A percentile compares a stretch with the other conserved stretches of the same genome.
These are phyloP conservation scores for Colletotrichum orbiculare DNA, from an alignment of 2,329 filamentous ascomycete genomes.

Conservation along the genomic window DNA sequence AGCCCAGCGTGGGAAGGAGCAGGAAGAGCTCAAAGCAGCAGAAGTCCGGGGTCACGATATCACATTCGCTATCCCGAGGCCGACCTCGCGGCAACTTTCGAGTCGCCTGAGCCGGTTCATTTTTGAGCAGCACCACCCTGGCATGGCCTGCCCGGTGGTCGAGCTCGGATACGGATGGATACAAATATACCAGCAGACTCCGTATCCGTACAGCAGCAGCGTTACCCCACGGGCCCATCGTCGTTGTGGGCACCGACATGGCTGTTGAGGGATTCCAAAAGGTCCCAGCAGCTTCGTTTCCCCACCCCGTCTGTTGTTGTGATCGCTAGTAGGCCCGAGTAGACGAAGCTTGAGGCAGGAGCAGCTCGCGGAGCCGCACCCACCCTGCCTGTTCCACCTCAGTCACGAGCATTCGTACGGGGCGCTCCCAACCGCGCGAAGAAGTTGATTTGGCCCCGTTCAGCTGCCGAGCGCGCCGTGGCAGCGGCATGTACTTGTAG, in stretches of 20 bases:
- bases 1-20: constrained; percentile 2
- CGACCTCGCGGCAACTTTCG: constrained; percentile 28
- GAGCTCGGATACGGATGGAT: neutral
- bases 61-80: constrained; percentile 12
- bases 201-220: neutral
- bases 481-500: constrained; percentile 14
- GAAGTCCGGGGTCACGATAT: constrained; percentile 30
- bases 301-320: constrained; percentile 17
- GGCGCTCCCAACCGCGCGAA: constrained; percentile 8
- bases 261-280: constrained; percentile 23
- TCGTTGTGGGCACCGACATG: constrained; percentile 30
- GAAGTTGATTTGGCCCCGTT: constrained; percentile 19
- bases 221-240: constrained; percentile 33
- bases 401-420: neutral
- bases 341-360: constrained; percentile 5
- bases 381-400: constrained; percentile 2
- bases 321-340: neutral
- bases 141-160: neutral
- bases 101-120: constrained; percentile 34
- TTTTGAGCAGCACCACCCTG: constrained; percentile 20
- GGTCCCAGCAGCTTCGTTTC: constrained; percentile 1
- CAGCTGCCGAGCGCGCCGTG: constrained; percentile 28
- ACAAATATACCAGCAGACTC: too few relatives aligned
- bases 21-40: constrained; percentile 4
- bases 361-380: constrained; percentile 26